These are phyloP conservation scores for Periglandula ipomoeae DNA, from an alignment of 2,329 filamentous ascomycete species.

Conservation along the genomic window DNA sequence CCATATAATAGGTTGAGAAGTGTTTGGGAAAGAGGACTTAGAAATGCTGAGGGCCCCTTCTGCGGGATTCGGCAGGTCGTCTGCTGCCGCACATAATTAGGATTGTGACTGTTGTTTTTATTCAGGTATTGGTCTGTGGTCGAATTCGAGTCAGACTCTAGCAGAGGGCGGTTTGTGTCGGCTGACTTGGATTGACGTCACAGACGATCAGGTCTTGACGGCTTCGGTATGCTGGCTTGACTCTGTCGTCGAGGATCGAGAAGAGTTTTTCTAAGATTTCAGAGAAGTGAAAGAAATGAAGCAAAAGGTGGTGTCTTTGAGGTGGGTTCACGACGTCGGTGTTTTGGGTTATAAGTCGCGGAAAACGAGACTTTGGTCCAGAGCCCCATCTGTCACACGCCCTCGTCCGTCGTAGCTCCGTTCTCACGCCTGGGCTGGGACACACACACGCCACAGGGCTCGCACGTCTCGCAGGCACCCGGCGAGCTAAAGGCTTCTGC, in stretches of 20 bases:
- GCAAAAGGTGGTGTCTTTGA: neutral
- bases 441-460: neutral
- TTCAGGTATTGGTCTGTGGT: neutral
- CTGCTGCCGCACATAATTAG: neutral
- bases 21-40: neutral
- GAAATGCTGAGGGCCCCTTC: neutral
- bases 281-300: neutral
- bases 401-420: neutral
- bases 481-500: neutral
- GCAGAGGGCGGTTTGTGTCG: neutral
- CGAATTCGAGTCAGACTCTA: neutral
- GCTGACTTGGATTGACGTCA: conserved; percentile 1
- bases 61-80: neutral
- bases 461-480: neutral
- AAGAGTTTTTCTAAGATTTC: neutral
- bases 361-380: neutral
- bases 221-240: neutral
- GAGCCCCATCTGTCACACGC: neutral
- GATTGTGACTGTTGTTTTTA: neutral
- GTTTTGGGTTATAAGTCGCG: conserved; percentile 3
- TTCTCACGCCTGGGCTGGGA: no score
- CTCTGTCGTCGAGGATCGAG: neutral
- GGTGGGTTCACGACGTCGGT: conserved; percentile 1
- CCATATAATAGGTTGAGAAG: conserved; percentile 15
- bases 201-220: neutral